Percentiles rank a stretch among this genome's conserved stretches.
Evolutionary conservation across 2,329 filamentous ascomycete genomes (phyloP).

Genomic region (Colletotrichum cuscutae): DNA sequence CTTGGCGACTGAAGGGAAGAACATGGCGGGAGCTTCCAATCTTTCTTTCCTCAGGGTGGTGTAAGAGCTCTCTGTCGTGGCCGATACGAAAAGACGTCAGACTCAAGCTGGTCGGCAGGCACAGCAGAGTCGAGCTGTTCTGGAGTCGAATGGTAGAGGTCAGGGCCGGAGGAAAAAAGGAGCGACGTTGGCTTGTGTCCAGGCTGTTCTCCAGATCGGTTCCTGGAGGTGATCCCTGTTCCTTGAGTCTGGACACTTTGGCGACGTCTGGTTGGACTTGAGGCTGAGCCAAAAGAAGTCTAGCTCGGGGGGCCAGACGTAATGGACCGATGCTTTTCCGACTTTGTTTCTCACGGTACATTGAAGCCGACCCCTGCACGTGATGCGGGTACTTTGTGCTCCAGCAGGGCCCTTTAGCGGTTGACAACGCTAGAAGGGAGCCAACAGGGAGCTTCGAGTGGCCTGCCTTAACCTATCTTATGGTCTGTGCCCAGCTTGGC

Average conservation of each 20-base stretch:
- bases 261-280: constrained; percentile 34
- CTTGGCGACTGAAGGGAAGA: constrained; percentile 56
- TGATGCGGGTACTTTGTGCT: constrained; percentile 30
- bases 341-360: background rate
- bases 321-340: constrained; percentile 34
- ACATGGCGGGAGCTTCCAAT: constrained; percentile 46
- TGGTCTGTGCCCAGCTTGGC: constrained; percentile 9
- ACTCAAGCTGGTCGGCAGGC: constrained; percentile 7
- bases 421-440: constrained; percentile 20
- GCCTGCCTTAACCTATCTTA: background rate
- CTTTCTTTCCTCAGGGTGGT: background rate
- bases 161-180: constrained; percentile 19
- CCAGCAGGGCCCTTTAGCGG: constrained; percentile 25
- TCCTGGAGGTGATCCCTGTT: constrained; percentile 33
- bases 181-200: constrained; percentile 34
- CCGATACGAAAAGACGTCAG: constrained; percentile 6
- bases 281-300: constrained; percentile 29
- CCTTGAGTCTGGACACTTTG: constrained; percentile 37
- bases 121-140: constrained; percentile 17
- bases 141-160: constrained; percentile 15
- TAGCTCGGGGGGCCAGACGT: constrained; percentile 6
- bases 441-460: constrained; percentile 1
- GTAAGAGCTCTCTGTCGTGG: constrained; percentile 26
- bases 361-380: constrained; percentile 19
- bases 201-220: constrained; percentile 35